Evolutionary conservation across 352 stramenopile species (phyloP).

Genomic region (Phytophthora europaea): DNA sequence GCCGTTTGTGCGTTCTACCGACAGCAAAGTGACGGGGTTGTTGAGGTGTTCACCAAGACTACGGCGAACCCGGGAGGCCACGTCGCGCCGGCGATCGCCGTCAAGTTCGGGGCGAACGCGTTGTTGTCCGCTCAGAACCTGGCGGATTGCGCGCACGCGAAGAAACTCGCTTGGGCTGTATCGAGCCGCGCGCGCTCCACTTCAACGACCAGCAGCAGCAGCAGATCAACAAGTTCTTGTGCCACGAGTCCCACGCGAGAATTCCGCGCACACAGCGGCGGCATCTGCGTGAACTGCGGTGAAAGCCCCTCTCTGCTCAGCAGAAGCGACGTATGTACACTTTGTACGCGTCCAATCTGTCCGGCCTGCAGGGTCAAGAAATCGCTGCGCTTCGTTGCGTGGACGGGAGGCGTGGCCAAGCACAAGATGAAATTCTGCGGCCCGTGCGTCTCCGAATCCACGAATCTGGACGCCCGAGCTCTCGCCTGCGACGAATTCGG

Average conservation of each 20-base stretch:
- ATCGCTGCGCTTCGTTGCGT: constrained; percentile 27
- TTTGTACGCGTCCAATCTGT: constrained; percentile 34
- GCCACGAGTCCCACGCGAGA: not conserved
- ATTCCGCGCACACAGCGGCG: constrained; percentile 4
- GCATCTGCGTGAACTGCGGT: constrained; percentile 32
- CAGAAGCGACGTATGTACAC: constrained; percentile 32
- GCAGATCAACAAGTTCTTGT: constrained; percentile 28
- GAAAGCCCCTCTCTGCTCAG: constrained; percentile 15
- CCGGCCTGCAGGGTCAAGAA: constrained; percentile 37
- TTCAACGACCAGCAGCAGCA: constrained; percentile 20
- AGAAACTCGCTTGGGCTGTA: constrained; percentile 59
- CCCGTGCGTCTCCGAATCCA: constrained; percentile 9
- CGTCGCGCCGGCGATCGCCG: constrained; percentile 21
- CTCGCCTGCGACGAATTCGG: constrained; percentile 18
- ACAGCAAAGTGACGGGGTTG: constrained; percentile 31
- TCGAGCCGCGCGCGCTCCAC: constrained; percentile 19
- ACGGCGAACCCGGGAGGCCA: constrained; percentile 30
- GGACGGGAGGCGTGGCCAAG: constrained; percentile 18
- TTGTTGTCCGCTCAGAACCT: constrained; percentile 33
- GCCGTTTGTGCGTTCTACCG: constrained; percentile 53
- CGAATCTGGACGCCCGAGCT: constrained; percentile 22
- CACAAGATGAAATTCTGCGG: constrained; percentile 34
- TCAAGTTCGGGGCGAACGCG: constrained; percentile 27
- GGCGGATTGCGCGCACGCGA: constrained; percentile 50
- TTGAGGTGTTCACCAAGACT: constrained; percentile 48